Evolutionary conservation across 2,329 filamentous ascomycete genomes (phyloP), one percentile per base, ranked within the genome.

Genomic region (Fusarium burgessii): DNA sequence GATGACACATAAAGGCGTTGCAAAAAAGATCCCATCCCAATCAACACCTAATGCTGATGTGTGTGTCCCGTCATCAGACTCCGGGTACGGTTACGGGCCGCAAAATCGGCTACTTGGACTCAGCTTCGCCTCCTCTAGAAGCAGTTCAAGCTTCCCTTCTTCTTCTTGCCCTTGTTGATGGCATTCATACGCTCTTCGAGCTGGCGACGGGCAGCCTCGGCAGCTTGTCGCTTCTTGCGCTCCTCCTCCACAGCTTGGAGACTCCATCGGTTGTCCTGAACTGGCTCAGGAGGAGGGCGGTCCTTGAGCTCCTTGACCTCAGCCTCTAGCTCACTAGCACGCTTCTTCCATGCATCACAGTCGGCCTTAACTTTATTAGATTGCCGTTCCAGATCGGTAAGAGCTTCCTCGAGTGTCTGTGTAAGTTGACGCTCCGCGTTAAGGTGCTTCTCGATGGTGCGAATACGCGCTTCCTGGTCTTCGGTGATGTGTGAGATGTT

Each of bases 401-500:
- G 89, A 10, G 96, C 96, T 82, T 98, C 95, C 81, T 99, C 96
- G 41, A 99, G 88, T 4, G 95, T 98, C 50, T 93, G 92, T 1
- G 95, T 99, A 64, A 99, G 90, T 80, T 98, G 95, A 80, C 97
- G 97, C 85, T 99, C 96, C 6, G 96, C 96, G 72, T 93, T 92
- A 27, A 99, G 88, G 78, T 98, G 94, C 85, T 98, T 98, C 85
- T 99, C 95, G 70, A 99, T 97, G 10, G 94, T 97, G 66, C 93
- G 91, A 78, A 99, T 97, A 70, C 95, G 94, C 45, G 93, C 93
- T 79, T 99, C 96, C 80, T 98, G 95, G 76, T 99, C 96, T 77
- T 98, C 95, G 66, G 95, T 90, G 72, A 97, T 88, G 77, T 98
- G 95, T 52, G 91, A 89, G 64, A 91, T 88, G 55, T 84, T 85